Evolutionary conservation across 2,329 filamentous ascomycete genomes (phyloP), one percentile per base, ranked within the genome.

Genomic region (Hymenotorrendiella dingleyae): DNA sequence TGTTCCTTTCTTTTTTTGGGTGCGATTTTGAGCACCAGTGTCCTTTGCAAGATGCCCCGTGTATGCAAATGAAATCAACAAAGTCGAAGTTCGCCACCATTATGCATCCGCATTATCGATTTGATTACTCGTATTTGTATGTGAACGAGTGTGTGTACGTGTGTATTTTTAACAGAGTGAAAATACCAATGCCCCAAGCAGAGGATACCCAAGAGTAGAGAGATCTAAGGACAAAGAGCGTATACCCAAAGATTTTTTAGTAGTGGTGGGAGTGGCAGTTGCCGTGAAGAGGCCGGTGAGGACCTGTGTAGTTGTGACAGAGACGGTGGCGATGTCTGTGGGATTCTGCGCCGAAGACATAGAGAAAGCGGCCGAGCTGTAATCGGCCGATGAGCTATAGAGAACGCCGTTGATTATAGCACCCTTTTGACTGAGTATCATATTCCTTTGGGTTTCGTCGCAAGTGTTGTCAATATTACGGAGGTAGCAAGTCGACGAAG

Each of bases 401-500:
- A 78, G 67, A 16, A 83, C 67, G 6, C 78, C 80, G 49, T 81
- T 78, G 51, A 79, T 71, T 32, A 82, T 69, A 2, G 72, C 66
- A 0, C 80, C 82, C 23, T 73, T 55, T 3, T 71, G 68, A 1
- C 62, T 62, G 6, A 64, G 54, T 35, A 80, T 68, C 46, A 66
- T 70, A 20, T 67, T 56, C 4, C 67, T 64, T 53, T 78, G 66
- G 1, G 76, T 70, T 5, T 67, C 56, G 1, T 67, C 67, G 56
- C 82, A 86, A 1, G 75, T 77, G 2, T 58, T 57, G 9, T 57
- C 71, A 36, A 82, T 64, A 45, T 78, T 56, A 17, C 80, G 71
- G 7, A 85, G 54, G 63, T 74, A 86, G 62, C 82, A 88, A 4
- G 73, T 79, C 2, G 72, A 62, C 9, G 67, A 56, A 1, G 70